These are phyloP conservation scores for Epichloe sibirici DNA, from an alignment of 2,329 filamentous ascomycete species.

Conservation along the genomic window DNA sequence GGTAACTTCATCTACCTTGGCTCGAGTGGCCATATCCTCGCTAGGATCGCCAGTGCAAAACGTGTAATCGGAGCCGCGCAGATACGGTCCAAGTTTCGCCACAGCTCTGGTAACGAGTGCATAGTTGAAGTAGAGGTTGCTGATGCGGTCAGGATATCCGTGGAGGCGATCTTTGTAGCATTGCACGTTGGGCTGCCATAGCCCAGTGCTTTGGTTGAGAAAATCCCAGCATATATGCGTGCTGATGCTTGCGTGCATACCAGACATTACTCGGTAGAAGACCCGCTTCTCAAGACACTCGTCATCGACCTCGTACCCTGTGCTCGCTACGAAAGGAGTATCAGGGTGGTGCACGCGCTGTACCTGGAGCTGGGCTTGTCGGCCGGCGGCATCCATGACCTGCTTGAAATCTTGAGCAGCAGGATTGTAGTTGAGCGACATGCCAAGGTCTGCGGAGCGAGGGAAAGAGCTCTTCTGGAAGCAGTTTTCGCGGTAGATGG, in stretches of 20 bases:
- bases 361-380: slow-evolving; percentile 50
- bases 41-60: slow-evolving; percentile 80
- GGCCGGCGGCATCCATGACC: slow-evolving; percentile 45
- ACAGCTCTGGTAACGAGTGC: slow-evolving; percentile 86
- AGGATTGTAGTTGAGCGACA: slow-evolving; percentile 32
- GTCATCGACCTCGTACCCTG: slow-evolving; percentile 66
- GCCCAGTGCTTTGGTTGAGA: slow-evolving; percentile 83
- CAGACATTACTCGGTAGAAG: slow-evolving; percentile 88
- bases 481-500: slow-evolving; percentile 95
- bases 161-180: slow-evolving; percentile 88
- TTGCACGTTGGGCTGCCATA: slow-evolving; percentile 81
- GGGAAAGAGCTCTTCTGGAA: slow-evolving; percentile 62
- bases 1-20: slow-evolving; percentile 68
- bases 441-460: slow-evolving; percentile 42
- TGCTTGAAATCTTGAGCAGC: slow-evolving; percentile 50
- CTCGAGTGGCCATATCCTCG: slow-evolving; percentile 69
- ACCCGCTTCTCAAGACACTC: slow-evolving; percentile 98
- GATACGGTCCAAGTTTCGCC: slow-evolving; percentile 74
- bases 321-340: slow-evolving; percentile 47
- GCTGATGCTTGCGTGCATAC: slow-evolving; percentile 97
- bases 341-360: slow-evolving; percentile 31
- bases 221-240: slow-evolving; percentile 95
- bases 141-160: slow-evolving; percentile 75
- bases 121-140: slow-evolving; percentile 98
- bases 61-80: slow-evolving; percentile 59